Conservation (phyloP, 1,284 basidiomycete species). For the Ceratobasidium sp. region DNA sequence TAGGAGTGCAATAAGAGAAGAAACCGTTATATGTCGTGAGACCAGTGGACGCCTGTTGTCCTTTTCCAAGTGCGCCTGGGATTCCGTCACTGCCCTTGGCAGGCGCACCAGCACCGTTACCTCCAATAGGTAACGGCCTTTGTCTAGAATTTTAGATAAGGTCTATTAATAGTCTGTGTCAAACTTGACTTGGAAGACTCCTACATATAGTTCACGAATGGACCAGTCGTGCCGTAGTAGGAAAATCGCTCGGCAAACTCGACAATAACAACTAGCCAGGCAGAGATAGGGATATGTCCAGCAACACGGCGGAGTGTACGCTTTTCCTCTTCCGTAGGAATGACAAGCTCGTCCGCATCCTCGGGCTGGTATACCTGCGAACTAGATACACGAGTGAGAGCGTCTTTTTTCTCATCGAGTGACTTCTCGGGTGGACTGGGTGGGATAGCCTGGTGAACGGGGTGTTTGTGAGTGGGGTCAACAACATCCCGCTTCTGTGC, state of each 20-base stretch:
- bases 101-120: slow-evolving; percentile 45
- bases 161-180: neutral
- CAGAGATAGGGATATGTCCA: slow-evolving; percentile 32
- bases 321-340: slow-evolving; percentile 29
- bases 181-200: neutral
- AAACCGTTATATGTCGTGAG: slow-evolving; percentile 36
- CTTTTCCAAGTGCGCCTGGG: slow-evolving; percentile 45
- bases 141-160: slow-evolving; percentile 7
- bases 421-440: neutral
- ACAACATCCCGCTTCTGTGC: slow-evolving; percentile 9
- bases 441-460: slow-evolving; percentile 2
- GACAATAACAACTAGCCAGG: slow-evolving; percentile 43
- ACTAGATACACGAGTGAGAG: slow-evolving; percentile 6
- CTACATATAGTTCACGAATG: slow-evolving; percentile 47
- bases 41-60: slow-evolving; percentile 44
- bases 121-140: slow-evolving; percentile 44
- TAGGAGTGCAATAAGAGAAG: slow-evolving; percentile 14
- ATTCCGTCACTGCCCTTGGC: slow-evolving; percentile 37
- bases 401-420: neutral
- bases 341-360: neutral
- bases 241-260: slow-evolving; percentile 48
- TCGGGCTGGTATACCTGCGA: slow-evolving; percentile 4
- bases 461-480: slow-evolving; percentile 8
- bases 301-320: slow-evolving; percentile 22
- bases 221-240: slow-evolving; percentile 46